Evolutionary conservation across 73 alveolate genomes (phyloP), one percentile per base, ranked within the genome.

Genomic region (Stentor roeselii): DNA sequence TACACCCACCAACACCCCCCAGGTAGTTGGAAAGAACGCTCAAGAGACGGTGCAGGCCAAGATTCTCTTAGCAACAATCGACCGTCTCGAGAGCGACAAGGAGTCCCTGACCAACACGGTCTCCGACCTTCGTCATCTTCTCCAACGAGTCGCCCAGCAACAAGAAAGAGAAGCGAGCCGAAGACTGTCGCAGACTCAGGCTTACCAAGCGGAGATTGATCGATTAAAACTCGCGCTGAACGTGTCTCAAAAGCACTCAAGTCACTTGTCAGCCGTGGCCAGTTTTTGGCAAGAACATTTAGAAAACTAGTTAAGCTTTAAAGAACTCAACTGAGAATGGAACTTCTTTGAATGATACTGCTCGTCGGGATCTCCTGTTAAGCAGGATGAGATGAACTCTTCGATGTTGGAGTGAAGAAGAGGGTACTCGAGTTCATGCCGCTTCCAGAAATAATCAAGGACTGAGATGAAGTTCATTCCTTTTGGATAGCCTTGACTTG

Each of bases 11-110:
- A 50, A 21, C 67, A 21, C 21, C 6, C 21, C 30, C 21, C 30
- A 50, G 67, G 21, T 50, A 50, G 67, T 11, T 11, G 67, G 67
- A 21, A n/a, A n/a, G n/a, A n/a, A n/a, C n/a, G n/a, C n/a, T n/a
- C n/a, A n/a, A n/a, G 67, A 50, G 67, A 50, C 67, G 67, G 67
- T 50, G 67, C 67, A 50, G 67, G 67, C 67, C 67, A 50, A 50
- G 67, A 50, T 50, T 21, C 67, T 50, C 30, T 11, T 50, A 6
- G 67, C 30, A 6, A 50, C 67, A 6, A 50, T 50, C 67, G 80
- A 67, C 42, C n/a, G 37, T 27, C 41, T 67, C 14, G 80, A 67
- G 37, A 67, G 50, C 41, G 80, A 67, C 15, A 67, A 67, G 34
- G 80, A 67, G 41, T 67, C 80, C 34, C 41, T 67, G n/a, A 67